Evolutionary conservation across 2,329 filamentous ascomycete species (phyloP), one percentile per base, ranked within the genome.

Genomic region (Pseudocercospora eumusae): DNA sequence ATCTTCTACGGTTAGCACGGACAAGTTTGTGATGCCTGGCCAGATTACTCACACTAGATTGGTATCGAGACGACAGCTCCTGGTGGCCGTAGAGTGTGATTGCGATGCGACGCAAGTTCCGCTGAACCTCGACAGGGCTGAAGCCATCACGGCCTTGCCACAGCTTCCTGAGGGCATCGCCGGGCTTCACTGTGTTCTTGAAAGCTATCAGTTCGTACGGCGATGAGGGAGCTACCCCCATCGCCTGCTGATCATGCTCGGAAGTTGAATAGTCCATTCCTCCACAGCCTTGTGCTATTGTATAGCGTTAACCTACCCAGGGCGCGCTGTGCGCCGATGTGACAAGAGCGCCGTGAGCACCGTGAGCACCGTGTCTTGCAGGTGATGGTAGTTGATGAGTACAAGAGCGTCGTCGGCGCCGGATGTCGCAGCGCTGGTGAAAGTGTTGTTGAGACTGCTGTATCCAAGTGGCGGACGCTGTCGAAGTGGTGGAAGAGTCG

Each of bases 31-130:
- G 5, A 25, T 40, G 18, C 11, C 33, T 56, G 18, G 42, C 9
- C 15, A 27, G 18, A 10, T 42, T 18, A 57, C 55, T 28, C n/a
- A 57, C 55, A 4, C 25, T n/a, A 28, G 40, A 33, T 21, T 57
- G 40, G 23, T 33, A 57, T 7, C 36, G 40, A 11, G 9, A 9
- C 21, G 55, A 3, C 4, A 45, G 55, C 36, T 45, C 49, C 27
- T 57, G 55, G 40, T 57, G 55, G 9, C n/a, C 40, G 23, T 45
- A 45, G 40, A 57, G 55, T 23, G 42, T 45, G 2, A 44, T 36
- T 11, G 55, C 55, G 28, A 45, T 45, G 9, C 20, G n/a, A 10
- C 55, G 40, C 23, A 57, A 20, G 23, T n/a, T 18, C 8, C 45
- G n/a, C 27, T 57, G 40, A 27, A 57, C 49, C 21, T 47, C 21